These are phyloP conservation scores for Cordyceps cicadae DNA, from an alignment of 2,329 filamentous ascomycete genomes.

Conservation along the genomic window DNA sequence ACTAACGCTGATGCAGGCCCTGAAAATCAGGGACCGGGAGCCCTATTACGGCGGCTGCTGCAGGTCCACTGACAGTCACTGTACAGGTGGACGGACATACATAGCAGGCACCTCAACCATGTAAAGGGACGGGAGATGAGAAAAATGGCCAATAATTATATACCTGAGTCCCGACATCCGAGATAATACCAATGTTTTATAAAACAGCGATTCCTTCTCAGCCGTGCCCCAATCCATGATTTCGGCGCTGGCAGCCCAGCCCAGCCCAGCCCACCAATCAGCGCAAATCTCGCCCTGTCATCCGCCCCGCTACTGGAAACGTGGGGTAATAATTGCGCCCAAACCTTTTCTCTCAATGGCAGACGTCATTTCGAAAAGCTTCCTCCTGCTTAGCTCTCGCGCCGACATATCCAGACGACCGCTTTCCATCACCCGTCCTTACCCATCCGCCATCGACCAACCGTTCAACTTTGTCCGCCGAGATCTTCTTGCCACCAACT, in stretches of 20 bases:
- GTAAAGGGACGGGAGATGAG: too few relatives aligned
- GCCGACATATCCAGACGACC: too few relatives aligned
- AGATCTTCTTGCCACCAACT: too few relatives aligned
- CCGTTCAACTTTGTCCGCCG: too few relatives aligned
- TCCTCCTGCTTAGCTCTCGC: not conserved
- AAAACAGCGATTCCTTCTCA: too few relatives aligned
- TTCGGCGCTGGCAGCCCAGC: not conserved
- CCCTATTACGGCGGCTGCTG: not conserved
- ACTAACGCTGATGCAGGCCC: not conserved
- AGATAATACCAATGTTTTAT: too few relatives aligned
- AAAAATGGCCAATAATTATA: too few relatives aligned
- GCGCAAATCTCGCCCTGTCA: not conserved
- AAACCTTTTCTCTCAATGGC: not conserved
- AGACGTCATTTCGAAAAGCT: constrained; percentile 7
- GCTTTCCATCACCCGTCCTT: not conserved
- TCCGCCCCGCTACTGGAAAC: not conserved
- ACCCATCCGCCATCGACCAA: too few relatives aligned
- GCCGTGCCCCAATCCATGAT: too few relatives aligned
- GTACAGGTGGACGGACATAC: too few relatives aligned
- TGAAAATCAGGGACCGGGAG: not conserved
- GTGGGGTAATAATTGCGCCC: constrained; percentile 1
- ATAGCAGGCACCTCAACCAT: too few relatives aligned
- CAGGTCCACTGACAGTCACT: not conserved
- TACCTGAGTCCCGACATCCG: too few relatives aligned
- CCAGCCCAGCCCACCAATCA: not conserved